Conservation (phyloP, 192 early-diverging fungal genomes). For the Dispira simplex region DNA sequence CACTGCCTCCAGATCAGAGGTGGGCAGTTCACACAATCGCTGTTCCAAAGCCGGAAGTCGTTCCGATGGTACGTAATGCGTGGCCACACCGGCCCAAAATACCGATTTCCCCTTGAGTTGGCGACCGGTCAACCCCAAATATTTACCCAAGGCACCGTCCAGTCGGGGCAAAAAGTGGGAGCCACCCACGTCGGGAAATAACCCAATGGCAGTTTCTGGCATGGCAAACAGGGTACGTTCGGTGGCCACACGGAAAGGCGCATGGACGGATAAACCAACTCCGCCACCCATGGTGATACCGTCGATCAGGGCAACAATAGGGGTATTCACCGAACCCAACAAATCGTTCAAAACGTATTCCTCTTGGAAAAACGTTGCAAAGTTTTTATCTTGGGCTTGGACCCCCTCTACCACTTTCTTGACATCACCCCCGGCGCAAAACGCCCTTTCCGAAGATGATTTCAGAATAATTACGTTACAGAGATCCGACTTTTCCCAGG, state of each 20-base stretch:
- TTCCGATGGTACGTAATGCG: slow-evolving; percentile 86
- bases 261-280: slow-evolving; percentile 88
- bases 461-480: slow-evolving; percentile 81
- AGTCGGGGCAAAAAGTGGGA: slow-evolving; percentile 88
- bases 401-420: slow-evolving; percentile 33
- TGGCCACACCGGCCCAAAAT: slow-evolving; percentile 86
- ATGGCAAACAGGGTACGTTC: slow-evolving; percentile 93
- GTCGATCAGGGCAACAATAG: slow-evolving; percentile 75
- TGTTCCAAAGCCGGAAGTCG: slow-evolving; percentile 64
- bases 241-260: slow-evolving; percentile 90
- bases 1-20: slow-evolving; percentile 57
- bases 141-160: slow-evolving; percentile 89
- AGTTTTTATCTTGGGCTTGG: slow-evolving; percentile 15
- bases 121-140: slow-evolving; percentile 77
- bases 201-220: slow-evolving; percentile 93
- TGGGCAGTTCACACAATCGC: slow-evolving; percentile 65
- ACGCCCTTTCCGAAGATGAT: slow-evolving; percentile 52
- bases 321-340: slow-evolving; percentile 76
- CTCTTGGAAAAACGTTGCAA: slow-evolving; percentile 69
- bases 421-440: slow-evolving; percentile 88
- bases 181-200: slow-evolving; percentile 94
- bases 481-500: slow-evolving; percentile 75
- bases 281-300: slow-evolving; percentile 96
- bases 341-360: slow-evolving; percentile 90
- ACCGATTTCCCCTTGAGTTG: slow-evolving; percentile 69